Evolutionary conservation across 257 asterid species (phyloP), one percentile per base, ranked within the genome.

Genomic region (Jasminum sambac): DNA sequence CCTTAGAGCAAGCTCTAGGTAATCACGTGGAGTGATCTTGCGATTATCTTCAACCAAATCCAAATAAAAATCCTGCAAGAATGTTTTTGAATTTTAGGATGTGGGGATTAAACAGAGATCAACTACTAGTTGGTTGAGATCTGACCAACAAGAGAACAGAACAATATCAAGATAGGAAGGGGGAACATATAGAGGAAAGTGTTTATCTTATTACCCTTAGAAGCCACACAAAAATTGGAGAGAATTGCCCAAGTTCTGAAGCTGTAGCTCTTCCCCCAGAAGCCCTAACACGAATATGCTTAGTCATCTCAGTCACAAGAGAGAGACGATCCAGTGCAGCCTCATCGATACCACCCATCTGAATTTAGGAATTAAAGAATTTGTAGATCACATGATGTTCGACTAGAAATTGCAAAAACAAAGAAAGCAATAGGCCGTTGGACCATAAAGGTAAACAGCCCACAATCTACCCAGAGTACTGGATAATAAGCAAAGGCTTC

Each of bases 271-370:
- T 88, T 52, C 95, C 94, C 52, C 94, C 96, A 67, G 97, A 88
- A 34, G 99, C 98, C 79, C 96, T 85, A 30, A 92, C 96, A 37
- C 99, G 96, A 71, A 95, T 95, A 82, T 90, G 99, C 87, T 95
- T 95, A 70, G 98, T 91, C 99, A 92, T 95, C 86, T 95, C 99
- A 39, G 99, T 95, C 76, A 95, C 99, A 68, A 95, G 95, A 71
- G 99, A 95, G 63, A 95, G 93, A 46, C 98, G 96, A 81, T 95
- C 99, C 48, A 95, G 88, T 66, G 99, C 95, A 82, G 96, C 97
- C 88, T 95, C 99, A 80, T 95, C 99, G 77, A 95, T 95, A 60
- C 97, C 99, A 73, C 99, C 99, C 99, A 95, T 95, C 99, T 95
- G 81, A 69, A 78, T 77, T 38, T 59, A 70, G 70, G 55, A 74